A percentile compares a stretch with the other conserved stretches of the same genome.
Conservation (phyloP, 306 rosid species). For the Dryas alaskensis region DNA sequence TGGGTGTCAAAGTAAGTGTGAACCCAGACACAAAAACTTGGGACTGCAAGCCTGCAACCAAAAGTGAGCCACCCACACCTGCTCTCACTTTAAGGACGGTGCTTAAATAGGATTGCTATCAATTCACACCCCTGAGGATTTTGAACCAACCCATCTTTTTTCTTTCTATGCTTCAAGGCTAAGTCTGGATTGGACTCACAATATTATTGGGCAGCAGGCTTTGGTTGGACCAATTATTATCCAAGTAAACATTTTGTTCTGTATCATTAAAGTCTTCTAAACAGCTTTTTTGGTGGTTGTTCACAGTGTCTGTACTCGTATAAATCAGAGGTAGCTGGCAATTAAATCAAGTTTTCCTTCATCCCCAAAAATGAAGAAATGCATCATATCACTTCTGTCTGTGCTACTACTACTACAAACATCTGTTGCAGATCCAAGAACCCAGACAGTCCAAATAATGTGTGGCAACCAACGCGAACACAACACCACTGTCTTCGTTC, state of each 20-base stretch:
- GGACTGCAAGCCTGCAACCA: not conserved
- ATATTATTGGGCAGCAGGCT: too few species aligned
- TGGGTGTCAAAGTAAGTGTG: not conserved
- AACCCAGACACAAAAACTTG: not conserved
- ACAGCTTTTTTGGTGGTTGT: too few species aligned
- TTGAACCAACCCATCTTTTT: too few species aligned
- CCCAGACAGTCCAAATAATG: slow-evolving; percentile 40
- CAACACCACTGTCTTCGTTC: slow-evolving; percentile 51
- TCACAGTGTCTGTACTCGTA: not conserved
- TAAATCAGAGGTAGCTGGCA: slow-evolving; percentile 12
- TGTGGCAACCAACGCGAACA: slow-evolving; percentile 58
- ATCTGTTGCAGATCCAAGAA: slow-evolving; percentile 64
- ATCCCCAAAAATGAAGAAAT: slow-evolving; percentile 35
- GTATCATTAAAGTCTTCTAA: too few species aligned
- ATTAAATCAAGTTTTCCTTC: slow-evolving; percentile 5
- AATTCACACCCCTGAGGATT: not conserved
- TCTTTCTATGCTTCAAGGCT: too few species aligned
- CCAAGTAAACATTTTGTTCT: too few species aligned
- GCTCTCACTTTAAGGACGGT: slow-evolving; percentile 8
- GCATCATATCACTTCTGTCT: slow-evolving; percentile 14
- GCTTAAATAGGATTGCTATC: slow-evolving; percentile 14
- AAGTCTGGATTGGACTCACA: too few species aligned
- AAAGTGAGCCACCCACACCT: too few species aligned
- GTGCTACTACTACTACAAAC: slow-evolving; percentile 33
- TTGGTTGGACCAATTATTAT: too few species aligned